Base-by-base conservation (phyloP, 164 flowering plant species). In the Liquidambar formosana region DNA sequence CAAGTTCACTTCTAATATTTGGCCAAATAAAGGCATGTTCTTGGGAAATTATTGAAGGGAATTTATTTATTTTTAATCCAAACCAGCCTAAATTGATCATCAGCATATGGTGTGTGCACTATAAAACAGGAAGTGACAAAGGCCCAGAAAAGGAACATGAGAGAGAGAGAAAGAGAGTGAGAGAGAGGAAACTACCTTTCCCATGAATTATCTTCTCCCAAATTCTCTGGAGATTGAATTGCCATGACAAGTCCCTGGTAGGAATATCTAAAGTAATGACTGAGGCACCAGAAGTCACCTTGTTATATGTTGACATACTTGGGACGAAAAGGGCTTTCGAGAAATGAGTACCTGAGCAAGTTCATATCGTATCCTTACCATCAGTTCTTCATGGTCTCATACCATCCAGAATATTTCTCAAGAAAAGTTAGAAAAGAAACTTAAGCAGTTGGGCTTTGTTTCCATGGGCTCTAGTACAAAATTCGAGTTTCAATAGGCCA, bases 321-420 rank as follows among this genome's bases (percentile, higher is more conserved):
- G 98, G 98, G 26, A 87, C 95, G 72, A 93, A 93, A 66, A 93
- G 74, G 41, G 96, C 97, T 73, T 88, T 89, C 3, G 90, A 77
- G 75, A 93, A 88, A 73, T 80, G 79, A 48, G 82, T 80, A 65
- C 95, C 97, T 93, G 81, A 61, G 48, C 51, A 79, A 70, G 47
- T 61, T 25, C 10, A 46, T 28, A 57, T 21, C 25, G 52, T 47
- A 44, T 21, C 54, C 25, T 49, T 13, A n/a, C 14, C 53, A 49
- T 49, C 53, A 49, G 16, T 15, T 1, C 16, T 12, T 15, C 53
- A 49, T 15, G 53, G n/a, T n/a, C n/a, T n/a, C n/a, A n/a, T n/a
- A n/a, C n/a, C n/a, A n/a, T n/a, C n/a, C 53, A 49, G 53, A 49
- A 49, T 8, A 5, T 49, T 49, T 49, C 53, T 13, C 14, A 6